Evolutionary conservation across 805 yeast species (phyloP).

Genomic region (Starmera dryadoides): DNA sequence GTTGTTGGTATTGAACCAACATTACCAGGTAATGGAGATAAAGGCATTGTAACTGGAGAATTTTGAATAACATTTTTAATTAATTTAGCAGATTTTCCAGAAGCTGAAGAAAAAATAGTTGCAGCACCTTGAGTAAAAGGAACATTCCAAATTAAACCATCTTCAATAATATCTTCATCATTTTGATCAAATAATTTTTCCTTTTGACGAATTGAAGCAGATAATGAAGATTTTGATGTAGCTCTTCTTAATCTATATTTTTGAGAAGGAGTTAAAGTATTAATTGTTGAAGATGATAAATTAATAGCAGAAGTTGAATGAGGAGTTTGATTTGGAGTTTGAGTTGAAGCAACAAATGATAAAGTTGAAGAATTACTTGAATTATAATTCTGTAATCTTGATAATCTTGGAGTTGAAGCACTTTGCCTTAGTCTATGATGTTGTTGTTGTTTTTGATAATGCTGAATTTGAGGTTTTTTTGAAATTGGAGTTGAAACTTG

Average conservation of each 20-base stretch:
- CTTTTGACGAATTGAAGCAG: slow-evolving; percentile 24
- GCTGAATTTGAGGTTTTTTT: neutral
- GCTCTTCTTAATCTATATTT: slow-evolving; percentile 31
- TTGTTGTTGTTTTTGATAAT: neutral
- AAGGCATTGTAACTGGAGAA: slow-evolving; percentile 26
- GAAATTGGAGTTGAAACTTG: neutral
- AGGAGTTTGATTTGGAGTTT: slow-evolving; percentile 1
- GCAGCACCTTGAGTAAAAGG: slow-evolving; percentile 35
- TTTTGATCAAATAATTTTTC: slow-evolving; percentile 33
- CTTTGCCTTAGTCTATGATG: slow-evolving; percentile 1
- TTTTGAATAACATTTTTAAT: slow-evolving; percentile 15
- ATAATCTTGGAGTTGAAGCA: slow-evolving; percentile 2
- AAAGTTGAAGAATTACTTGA: neutral
- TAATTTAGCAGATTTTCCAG: slow-evolving; percentile 17
- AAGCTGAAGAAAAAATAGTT: slow-evolving; percentile 14
- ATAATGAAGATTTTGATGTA: slow-evolving; percentile 25
- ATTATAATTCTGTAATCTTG: neutral
- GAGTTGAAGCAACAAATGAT: neutral
- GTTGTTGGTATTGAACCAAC: slow-evolving; percentile 1
- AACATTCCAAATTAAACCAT: slow-evolving; percentile 41
- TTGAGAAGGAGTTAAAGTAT: slow-evolving; percentile 34
- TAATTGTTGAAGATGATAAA: slow-evolving; percentile 9
- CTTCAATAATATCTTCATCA: slow-evolving; percentile 31
- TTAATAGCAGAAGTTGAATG: neutral
- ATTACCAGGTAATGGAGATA: slow-evolving; percentile 42